Percentiles rank a stretch among this genome's conserved stretches.
Evolutionary conservation across 805 yeast species (phyloP).

Genomic region (Kluyveromyces wickerhamii): DNA sequence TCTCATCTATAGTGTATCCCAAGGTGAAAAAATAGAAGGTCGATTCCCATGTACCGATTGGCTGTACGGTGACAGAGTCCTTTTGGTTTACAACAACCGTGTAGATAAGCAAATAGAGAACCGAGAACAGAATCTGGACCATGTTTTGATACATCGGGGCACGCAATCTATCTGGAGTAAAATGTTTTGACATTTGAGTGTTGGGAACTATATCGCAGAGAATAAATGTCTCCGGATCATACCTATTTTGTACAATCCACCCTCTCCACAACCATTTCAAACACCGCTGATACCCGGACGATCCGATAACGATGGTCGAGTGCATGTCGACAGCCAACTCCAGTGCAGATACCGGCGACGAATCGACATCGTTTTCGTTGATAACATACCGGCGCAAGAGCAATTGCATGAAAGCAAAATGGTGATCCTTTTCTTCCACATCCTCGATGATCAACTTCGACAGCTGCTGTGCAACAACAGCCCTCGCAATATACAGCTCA

Average conservation of each 20-base stretch:
- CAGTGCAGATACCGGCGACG: slow-evolving; percentile 62
- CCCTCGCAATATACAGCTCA: slow-evolving; percentile 51
- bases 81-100: slow-evolving; percentile 57
- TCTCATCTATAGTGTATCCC: slow-evolving; percentile 62
- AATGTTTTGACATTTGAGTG: slow-evolving; percentile 50
- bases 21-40: slow-evolving; percentile 57
- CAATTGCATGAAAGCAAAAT: slow-evolving; percentile 56
- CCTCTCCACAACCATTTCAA: slow-evolving; percentile 90
- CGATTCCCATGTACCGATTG: slow-evolving; percentile 42
- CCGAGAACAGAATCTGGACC: slow-evolving; percentile 58
- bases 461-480: slow-evolving; percentile 62
- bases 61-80: slow-evolving; percentile 27
- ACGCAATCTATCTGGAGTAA: slow-evolving; percentile 74
- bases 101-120: slow-evolving; percentile 54
- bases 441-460: slow-evolving; percentile 64
- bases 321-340: slow-evolving; percentile 86
- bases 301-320: slow-evolving; percentile 64
- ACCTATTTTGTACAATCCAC: slow-evolving; percentile 73
- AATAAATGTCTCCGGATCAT: slow-evolving; percentile 61
- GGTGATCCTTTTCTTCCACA: slow-evolving; percentile 41
- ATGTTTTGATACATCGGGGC: slow-evolving; percentile 78
- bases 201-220: slow-evolving; percentile 54
- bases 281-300: slow-evolving; percentile 80
- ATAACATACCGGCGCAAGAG: slow-evolving; percentile 68
- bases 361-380: slow-evolving; percentile 51